Percentiles rank a stretch among this genome's conserved stretches.
Evolutionary conservation across 441 rosid genomes (phyloP).

Genomic region (Capsella rubella): DNA sequence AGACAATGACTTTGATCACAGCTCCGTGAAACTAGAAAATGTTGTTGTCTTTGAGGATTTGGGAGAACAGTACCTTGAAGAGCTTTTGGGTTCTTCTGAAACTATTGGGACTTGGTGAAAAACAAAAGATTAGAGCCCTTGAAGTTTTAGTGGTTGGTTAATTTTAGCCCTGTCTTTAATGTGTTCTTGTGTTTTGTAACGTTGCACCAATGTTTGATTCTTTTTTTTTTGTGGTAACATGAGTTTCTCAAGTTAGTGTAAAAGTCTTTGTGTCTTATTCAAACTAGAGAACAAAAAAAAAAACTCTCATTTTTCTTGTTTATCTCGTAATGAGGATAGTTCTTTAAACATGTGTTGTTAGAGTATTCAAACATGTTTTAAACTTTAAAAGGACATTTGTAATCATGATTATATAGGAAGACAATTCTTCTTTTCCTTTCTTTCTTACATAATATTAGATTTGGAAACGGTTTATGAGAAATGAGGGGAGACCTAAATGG

Average conservation of each 20-base stretch:
- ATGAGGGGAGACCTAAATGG: slow-evolving; percentile 11
- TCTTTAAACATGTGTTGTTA: not conserved
- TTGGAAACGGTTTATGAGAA: not conserved
- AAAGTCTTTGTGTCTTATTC: slow-evolving; percentile 17
- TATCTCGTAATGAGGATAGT: not conserved
- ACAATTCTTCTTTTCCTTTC: not conserved
- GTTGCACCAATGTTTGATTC: not conserved
- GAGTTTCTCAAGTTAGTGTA: not conserved
- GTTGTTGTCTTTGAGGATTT: slow-evolving; percentile 80
- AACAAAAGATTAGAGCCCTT: not conserved
- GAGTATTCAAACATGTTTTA: slow-evolving; percentile 2
- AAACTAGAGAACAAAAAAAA: not conserved
- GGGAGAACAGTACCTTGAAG: slow-evolving; percentile 78
- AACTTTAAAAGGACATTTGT: not conserved
- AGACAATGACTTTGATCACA: slow-evolving; percentile 44
- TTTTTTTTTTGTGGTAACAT: slow-evolving; percentile 8
- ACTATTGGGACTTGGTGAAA: slow-evolving; percentile 49
- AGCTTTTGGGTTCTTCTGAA: slow-evolving; percentile 62
- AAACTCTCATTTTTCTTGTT: slow-evolving; percentile 1
- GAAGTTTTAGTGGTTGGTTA: slow-evolving; percentile 21
- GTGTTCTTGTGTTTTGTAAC: not conserved
- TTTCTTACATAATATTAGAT: not conserved
- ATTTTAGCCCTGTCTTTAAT: slow-evolving; percentile 8
- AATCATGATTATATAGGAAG: not conserved
- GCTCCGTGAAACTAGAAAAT: slow-evolving; percentile 50